phyloP scores from a whole-genome alignment of 2,329 filamentous ascomycete genomes.

The Penicillium sp. region DNA sequence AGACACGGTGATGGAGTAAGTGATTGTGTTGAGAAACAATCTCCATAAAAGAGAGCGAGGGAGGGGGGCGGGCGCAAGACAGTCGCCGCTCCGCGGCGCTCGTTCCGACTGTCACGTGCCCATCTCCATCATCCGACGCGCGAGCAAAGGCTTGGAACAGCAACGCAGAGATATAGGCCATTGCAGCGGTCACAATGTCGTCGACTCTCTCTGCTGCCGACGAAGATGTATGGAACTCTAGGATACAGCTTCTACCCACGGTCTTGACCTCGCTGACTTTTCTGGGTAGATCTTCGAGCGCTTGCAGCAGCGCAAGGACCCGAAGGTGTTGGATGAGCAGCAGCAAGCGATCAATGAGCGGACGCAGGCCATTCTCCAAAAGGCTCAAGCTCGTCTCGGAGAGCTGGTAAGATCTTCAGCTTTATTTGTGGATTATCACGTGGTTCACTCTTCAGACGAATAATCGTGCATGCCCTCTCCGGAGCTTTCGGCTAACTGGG shows the following conservation, averaged over 20 bases:
- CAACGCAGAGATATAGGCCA: constrained; percentile 18
- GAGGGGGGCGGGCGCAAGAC: background rate
- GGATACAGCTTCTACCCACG: background rate
- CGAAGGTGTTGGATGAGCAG: constrained; percentile 53
- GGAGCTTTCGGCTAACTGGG: constrained; percentile 12
- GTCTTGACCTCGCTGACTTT: constrained; percentile 6
- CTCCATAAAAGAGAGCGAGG: background rate
- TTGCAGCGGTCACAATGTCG: constrained; percentile 40
- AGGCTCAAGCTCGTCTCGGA: constrained; percentile 57
- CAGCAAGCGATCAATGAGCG: constrained; percentile 56
- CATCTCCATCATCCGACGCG: constrained; percentile 14
- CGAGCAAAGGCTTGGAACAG: constrained; percentile 13
- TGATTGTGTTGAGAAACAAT: no score
- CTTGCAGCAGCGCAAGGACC: constrained; percentile 49
- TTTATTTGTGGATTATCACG: background rate
- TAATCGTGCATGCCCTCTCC: background rate
- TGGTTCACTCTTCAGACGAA: background rate
- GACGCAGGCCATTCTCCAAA: constrained; percentile 53
- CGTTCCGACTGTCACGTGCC: constrained; percentile 11
- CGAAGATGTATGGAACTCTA: constrained; percentile 30
- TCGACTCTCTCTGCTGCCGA: constrained; percentile 39
- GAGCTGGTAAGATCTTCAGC: constrained; percentile 52
- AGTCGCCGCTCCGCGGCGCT: constrained; percentile 1
- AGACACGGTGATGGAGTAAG: no score
- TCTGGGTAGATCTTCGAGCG: constrained; percentile 30